These are phyloP conservation scores for Thecaphora thlaspeos DNA, from an alignment of 1,284 basidiomycete genomes.

Conservation along the genomic window DNA sequence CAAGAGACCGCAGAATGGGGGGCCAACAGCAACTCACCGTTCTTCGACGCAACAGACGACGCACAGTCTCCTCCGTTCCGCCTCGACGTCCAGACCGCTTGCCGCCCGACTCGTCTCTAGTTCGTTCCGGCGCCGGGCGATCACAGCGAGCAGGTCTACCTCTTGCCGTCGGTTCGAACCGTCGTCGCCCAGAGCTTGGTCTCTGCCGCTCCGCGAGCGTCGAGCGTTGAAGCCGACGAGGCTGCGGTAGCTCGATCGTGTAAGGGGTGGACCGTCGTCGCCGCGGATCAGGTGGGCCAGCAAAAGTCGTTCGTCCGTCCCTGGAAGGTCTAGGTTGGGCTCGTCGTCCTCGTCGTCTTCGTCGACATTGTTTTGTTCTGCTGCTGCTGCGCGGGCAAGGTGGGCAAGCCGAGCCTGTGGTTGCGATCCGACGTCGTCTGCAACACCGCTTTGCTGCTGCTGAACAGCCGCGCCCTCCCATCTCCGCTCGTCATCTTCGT, in stretches of 20 bases:
- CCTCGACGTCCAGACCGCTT: not conserved
- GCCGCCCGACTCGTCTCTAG: not conserved
- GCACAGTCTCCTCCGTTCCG: slow-evolving; percentile 25
- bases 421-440: too few relatives aligned
- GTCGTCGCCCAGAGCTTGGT: slow-evolving; percentile 3
- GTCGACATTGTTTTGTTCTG: not conserved
- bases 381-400: not conserved
- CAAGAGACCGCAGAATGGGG: too few relatives aligned
- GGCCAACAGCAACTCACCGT: not conserved
- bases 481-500: slow-evolving; percentile 3
- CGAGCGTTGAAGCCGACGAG: not conserved
- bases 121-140: slow-evolving; percentile 8
- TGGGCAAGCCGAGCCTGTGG: too few relatives aligned
- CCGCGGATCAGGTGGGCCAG: slow-evolving; percentile 30
- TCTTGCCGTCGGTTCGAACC: not conserved
- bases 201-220: not conserved
- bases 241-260: slow-evolving; percentile 21
- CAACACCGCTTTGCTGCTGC: too few relatives aligned
- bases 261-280: slow-evolving; percentile 24
- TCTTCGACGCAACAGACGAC: slow-evolving; percentile 31
- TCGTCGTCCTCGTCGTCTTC: slow-evolving; percentile 2
- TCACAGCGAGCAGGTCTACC: not conserved
- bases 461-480: too few relatives aligned
- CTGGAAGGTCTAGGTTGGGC: not conserved
- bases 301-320: slow-evolving; percentile 26